Evolutionary conservation across 768 basidiomycete genomes (phyloP).

Genomic region (Hydnomerulius pinastri): DNA sequence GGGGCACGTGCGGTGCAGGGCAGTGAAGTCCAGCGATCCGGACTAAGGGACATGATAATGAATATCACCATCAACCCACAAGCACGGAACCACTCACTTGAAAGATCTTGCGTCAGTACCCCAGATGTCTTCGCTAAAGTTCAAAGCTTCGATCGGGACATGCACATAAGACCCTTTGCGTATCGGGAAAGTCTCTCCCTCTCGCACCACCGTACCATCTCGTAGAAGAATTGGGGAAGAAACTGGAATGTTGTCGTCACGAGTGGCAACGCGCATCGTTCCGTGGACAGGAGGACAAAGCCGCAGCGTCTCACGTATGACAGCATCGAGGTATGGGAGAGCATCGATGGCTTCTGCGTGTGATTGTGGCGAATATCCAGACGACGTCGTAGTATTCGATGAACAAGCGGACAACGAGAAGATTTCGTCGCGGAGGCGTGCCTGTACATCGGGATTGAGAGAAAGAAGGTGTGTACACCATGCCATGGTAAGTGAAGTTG

Average conservation of each 20-base stretch:
- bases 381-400: slow-evolving; percentile 17
- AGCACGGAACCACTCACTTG: background rate
- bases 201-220: slow-evolving; percentile 40
- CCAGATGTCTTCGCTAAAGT: slow-evolving; percentile 1
- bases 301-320: slow-evolving; percentile 58
- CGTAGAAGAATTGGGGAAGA: slow-evolving; percentile 44
- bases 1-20: slow-evolving; percentile 37
- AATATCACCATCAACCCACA: too few relatives aligned
- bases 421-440: slow-evolving; percentile 55
- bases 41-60: too few relatives aligned
- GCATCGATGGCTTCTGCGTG: slow-evolving; percentile 33
- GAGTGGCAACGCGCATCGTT: slow-evolving; percentile 56
- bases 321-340: slow-evolving; percentile 55
- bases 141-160: slow-evolving; percentile 39
- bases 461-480: slow-evolving; percentile 63
- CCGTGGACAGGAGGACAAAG: slow-evolving; percentile 57
- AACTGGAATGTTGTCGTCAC: slow-evolving; percentile 56
- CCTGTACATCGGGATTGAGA: slow-evolving; percentile 54
- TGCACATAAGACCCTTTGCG: slow-evolving; percentile 45
- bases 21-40: slow-evolving; percentile 53
- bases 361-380: slow-evolving; percentile 25
- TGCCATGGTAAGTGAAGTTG: slow-evolving; percentile 54
- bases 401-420: slow-evolving; percentile 14
- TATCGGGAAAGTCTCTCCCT: slow-evolving; percentile 37
- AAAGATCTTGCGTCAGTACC: background rate